A percentile compares a stretch with the other conserved stretches of the same genome.
These are phyloP conservation scores for Begonia peltatifolia DNA, from an alignment of 306 rosid genomes.

Conservation along the genomic window DNA sequence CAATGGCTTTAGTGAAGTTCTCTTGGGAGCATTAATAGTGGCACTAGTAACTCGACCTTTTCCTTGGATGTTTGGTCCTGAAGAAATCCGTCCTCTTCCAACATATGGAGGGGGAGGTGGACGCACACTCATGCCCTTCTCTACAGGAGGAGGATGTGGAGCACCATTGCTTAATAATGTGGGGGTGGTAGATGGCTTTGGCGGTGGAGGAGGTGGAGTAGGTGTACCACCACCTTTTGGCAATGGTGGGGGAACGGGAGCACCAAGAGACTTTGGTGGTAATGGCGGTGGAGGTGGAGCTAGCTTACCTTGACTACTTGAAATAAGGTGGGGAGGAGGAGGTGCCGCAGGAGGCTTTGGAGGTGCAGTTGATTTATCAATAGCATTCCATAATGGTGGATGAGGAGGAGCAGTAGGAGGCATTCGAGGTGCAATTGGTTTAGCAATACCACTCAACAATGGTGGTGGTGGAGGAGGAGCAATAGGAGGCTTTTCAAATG, in stretches of 20 bases:
- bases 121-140: constrained; percentile 24
- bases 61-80: constrained; percentile 38
- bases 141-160: constrained; percentile 30
- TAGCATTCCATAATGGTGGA: no score
- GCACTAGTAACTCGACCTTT: constrained; percentile 44
- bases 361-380: no score
- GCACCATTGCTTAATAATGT: neutral
- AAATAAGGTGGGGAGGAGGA: neutral
- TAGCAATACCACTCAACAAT: no score
- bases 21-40: constrained; percentile 47
- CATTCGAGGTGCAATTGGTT: no score
- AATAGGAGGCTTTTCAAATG: no score
- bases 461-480: no score
- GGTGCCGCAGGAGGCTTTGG: neutral
- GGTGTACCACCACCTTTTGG: constrained; percentile 1
- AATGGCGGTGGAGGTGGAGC: constrained; percentile 4
- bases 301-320: neutral
- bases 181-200: constrained; percentile 3
- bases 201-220: constrained; percentile 13
- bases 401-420: no score
- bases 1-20: constrained; percentile 56
- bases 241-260: neutral
- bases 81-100: constrained; percentile 28
- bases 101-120: constrained; percentile 31
- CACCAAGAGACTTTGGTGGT: neutral